phyloP scores from a whole-genome alignment of 306 rosid genomes.

The Corylus americana region DNA sequence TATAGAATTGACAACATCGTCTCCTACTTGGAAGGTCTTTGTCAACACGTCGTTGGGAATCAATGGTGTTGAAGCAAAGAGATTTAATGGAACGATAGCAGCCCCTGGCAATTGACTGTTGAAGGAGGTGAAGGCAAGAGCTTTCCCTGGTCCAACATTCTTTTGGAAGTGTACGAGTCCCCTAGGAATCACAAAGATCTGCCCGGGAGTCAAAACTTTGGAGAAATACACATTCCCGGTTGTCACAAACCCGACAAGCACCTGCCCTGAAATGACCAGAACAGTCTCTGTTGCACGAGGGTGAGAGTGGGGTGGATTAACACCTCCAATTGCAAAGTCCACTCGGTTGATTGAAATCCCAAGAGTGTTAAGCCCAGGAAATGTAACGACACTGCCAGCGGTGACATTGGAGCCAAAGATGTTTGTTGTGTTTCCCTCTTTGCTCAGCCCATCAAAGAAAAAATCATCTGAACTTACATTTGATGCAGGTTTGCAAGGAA shows the following conservation, averaged over 20 bases:
- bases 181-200: slow-evolving; percentile 33
- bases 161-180: slow-evolving; percentile 47
- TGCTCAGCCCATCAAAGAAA: slow-evolving; percentile 40
- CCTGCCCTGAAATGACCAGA: too few relatives aligned
- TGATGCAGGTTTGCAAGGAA: slow-evolving; percentile 45
- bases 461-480: slow-evolving; percentile 39
- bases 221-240: slow-evolving; percentile 32
- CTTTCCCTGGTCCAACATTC: slow-evolving; percentile 39
- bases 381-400: slow-evolving; percentile 37
- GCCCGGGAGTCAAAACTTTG: too few relatives aligned
- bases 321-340: slow-evolving; percentile 43
- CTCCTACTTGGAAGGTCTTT: slow-evolving; percentile 36
- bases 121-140: slow-evolving; percentile 39
- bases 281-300: slow-evolving; percentile 24
- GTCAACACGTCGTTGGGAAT: slow-evolving; percentile 30
- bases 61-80: slow-evolving; percentile 38
- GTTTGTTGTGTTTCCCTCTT: slow-evolving; percentile 35
- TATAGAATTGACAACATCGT: slow-evolving; percentile 29
- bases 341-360: slow-evolving; percentile 48
- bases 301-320: slow-evolving; percentile 47
- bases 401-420: slow-evolving; percentile 5
- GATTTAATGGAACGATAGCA: slow-evolving; percentile 12
- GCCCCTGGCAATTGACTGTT: slow-evolving; percentile 48
- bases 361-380: slow-evolving; percentile 52
- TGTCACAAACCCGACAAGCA: slow-evolving; percentile 46